Conservation (phyloP, 805 yeast species). For the Lachancea mirantina region DNA sequence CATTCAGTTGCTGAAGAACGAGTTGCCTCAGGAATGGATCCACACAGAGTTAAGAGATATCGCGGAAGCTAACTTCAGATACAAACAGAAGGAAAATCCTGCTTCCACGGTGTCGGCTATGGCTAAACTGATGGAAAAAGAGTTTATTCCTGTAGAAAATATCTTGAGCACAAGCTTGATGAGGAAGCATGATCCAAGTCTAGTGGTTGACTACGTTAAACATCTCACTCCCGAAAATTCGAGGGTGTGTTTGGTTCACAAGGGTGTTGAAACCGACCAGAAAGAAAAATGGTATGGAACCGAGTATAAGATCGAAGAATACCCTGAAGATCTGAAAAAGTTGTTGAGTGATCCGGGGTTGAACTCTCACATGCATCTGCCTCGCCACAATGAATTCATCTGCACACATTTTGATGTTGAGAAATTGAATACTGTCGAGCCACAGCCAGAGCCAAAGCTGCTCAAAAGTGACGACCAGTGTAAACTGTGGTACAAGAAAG, state of each 20-base stretch:
- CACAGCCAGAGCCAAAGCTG: slow-evolving; percentile 54
- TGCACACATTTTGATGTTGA: slow-evolving; percentile 69
- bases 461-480: slow-evolving; percentile 43
- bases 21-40: slow-evolving; percentile 70
- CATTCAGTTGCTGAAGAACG: slow-evolving; percentile 48
- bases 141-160: slow-evolving; percentile 53
- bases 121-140: slow-evolving; percentile 54
- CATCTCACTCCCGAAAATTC: slow-evolving; percentile 53
- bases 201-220: slow-evolving; percentile 43
- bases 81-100: slow-evolving; percentile 69
- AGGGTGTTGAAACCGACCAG: slow-evolving; percentile 42
- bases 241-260: slow-evolving; percentile 49
- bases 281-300: slow-evolving; percentile 90
- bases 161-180: slow-evolving; percentile 52
- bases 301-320: slow-evolving; percentile 47
- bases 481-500: slow-evolving; percentile 82
- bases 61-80: slow-evolving; percentile 64
- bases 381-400: slow-evolving; percentile 70
- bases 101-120: slow-evolving; percentile 64
- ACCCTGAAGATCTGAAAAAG: slow-evolving; percentile 36
- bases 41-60: slow-evolving; percentile 69
- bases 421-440: slow-evolving; percentile 31
- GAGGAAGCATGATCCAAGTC: slow-evolving; percentile 50
- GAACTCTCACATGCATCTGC: slow-evolving; percentile 45
- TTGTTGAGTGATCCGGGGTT: slow-evolving; percentile 29